Evolutionary conservation across 768 basidiomycete genomes (phyloP).

Genomic region (Sistotremastrum niveocremeum): DNA sequence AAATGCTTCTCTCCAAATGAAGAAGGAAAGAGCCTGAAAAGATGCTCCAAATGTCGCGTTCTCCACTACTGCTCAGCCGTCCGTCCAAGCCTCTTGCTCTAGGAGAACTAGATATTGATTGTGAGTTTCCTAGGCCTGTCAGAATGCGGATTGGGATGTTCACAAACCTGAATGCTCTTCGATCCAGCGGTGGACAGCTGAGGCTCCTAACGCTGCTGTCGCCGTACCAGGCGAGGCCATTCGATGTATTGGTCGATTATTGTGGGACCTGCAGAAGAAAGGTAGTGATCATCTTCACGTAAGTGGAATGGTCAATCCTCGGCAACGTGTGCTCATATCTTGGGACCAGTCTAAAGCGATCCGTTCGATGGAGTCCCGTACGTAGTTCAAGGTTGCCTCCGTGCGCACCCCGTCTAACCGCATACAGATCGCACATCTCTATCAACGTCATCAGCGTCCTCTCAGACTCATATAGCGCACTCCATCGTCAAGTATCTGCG

Average conservation of each 20-base stretch:
- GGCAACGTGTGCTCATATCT: background rate
- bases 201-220: constrained; percentile 32
- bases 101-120: background rate
- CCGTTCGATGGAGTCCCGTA: constrained; percentile 65
- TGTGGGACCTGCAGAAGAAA: constrained; percentile 49
- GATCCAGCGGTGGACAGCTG: constrained; percentile 40
- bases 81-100: constrained; percentile 14
- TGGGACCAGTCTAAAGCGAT: constrained; percentile 43
- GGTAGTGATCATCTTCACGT: constrained; percentile 48
- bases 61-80: constrained; percentile 70
- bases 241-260: constrained; percentile 60
- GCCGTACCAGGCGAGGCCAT: constrained; percentile 64
- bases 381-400: constrained; percentile 14
- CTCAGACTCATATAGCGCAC: constrained; percentile 60
- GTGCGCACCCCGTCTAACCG: constrained; percentile 1
- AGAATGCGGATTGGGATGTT: constrained; percentile 54
- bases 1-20: constrained; percentile 37
- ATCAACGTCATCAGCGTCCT: constrained; percentile 32
- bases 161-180: constrained; percentile 75
- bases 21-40: constrained; percentile 30
- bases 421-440: constrained; percentile 43
- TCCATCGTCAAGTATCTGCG: constrained; percentile 60
- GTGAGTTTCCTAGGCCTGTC: constrained; percentile 39
- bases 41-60: constrained; percentile 61
- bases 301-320: constrained; percentile 10